Percentiles rank a stretch among this genome's conserved stretches.
These are phyloP conservation scores for Mariannaea sp. DNA, from an alignment of 2,329 filamentous ascomycete species.

Conservation along the genomic window DNA sequence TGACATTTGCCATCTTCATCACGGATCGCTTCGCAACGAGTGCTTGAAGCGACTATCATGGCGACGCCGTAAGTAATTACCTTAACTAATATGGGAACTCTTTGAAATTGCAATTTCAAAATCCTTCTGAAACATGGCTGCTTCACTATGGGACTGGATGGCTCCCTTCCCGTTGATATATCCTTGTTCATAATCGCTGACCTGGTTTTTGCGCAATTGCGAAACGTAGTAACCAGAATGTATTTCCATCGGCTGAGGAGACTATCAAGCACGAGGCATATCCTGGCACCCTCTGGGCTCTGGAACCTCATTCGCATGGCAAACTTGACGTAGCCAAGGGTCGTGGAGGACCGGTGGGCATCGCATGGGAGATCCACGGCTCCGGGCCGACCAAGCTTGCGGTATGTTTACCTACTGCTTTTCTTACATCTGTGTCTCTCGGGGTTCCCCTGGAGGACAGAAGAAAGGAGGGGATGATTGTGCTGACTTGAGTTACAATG, in stretches of 20 bases:
- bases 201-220: background rate
- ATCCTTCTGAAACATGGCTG: too few relatives aligned
- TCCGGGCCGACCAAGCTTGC: slow-evolving; percentile 72
- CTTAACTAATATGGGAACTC: too few relatives aligned
- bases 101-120: too few relatives aligned
- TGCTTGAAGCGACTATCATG: slow-evolving; percentile 12
- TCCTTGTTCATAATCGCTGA: too few relatives aligned
- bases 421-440: background rate
- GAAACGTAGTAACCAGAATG: slow-evolving; percentile 15
- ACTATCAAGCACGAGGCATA: slow-evolving; percentile 70
- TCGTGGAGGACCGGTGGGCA: slow-evolving; percentile 75
- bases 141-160: background rate
- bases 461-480: background rate
- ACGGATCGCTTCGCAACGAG: background rate
- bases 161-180: too few relatives aligned
- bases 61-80: slow-evolving; percentile 10
- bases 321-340: slow-evolving; percentile 67
- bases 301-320: slow-evolving; percentile 68
- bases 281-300: slow-evolving; percentile 67
- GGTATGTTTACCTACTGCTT: slow-evolving; percentile 56
- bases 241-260: slow-evolving; percentile 57
- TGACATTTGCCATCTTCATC: background rate
- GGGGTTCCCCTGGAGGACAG: background rate
- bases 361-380: slow-evolving; percentile 82
- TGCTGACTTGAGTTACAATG: background rate